Conservation (phyloP, 805 yeast species). For the Myxozyma vanderwaltii region DNA sequence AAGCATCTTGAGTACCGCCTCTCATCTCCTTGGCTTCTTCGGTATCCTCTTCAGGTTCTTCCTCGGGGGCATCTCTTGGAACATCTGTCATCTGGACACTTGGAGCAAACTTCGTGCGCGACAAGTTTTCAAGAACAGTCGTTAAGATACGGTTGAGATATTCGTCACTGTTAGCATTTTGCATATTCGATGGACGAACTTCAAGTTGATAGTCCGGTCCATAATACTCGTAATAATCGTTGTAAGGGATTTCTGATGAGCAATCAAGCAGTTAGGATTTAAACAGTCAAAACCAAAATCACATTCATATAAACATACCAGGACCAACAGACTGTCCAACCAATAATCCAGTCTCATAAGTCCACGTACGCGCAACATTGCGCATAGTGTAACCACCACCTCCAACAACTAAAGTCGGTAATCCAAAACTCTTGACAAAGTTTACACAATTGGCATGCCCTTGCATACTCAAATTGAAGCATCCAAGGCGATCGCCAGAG, state of each 20-base stretch:
- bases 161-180: slow-evolving; percentile 91
- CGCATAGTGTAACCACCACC: slow-evolving; percentile 99
- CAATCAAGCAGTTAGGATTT: background rate
- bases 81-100: slow-evolving; percentile 90
- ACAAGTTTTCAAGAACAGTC: slow-evolving; percentile 75
- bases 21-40: slow-evolving; percentile 78
- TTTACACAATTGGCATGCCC: slow-evolving; percentile 97
- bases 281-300: background rate
- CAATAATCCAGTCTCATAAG: slow-evolving; percentile 84
- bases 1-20: slow-evolving; percentile 86
- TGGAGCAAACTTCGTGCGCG: slow-evolving; percentile 94
- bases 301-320: slow-evolving; percentile 49
- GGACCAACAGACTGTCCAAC: slow-evolving; percentile 55
- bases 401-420: slow-evolving; percentile 89
- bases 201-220: slow-evolving; percentile 96
- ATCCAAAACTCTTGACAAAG: slow-evolving; percentile 81
- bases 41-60: slow-evolving; percentile 81
- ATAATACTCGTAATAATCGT: slow-evolving; percentile 94
- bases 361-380: slow-evolving; percentile 93
- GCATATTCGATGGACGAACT: slow-evolving; percentile 94
- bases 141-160: slow-evolving; percentile 81
- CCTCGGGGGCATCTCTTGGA: slow-evolving; percentile 75
- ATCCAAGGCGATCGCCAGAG: slow-evolving; percentile 90
- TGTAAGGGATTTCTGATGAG: slow-evolving; percentile 74
- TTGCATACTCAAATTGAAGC: slow-evolving; percentile 85